Base-by-base conservation (phyloP, 805 yeast genomes). In the Starmerella floricola region DNA sequence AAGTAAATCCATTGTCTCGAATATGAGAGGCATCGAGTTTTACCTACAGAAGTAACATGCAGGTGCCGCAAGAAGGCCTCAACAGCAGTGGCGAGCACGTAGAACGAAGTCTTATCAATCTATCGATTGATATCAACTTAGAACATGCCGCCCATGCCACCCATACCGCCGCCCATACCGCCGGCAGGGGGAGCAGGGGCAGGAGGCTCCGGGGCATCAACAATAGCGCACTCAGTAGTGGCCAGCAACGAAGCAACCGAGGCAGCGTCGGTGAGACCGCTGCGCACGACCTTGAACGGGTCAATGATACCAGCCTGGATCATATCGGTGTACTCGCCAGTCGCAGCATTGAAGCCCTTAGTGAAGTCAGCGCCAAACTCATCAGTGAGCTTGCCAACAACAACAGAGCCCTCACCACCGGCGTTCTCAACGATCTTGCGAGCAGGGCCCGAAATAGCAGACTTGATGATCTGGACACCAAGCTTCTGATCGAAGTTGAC, bases 231-330 rank as follows among this genome's bases (percentile, higher is more conserved):
- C 70, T 91, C 98, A 51, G 98, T 88, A 46, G 97, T 88, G 51
- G 97, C 96, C 63, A 91, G 73, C 63, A 91, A 72, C 24, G 95
- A 85, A 36, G 98, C 97, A 50, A 91, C 96, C 70, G 97, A 95
- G 38, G 94, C 74, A 48, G 98, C 97, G 59, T 91, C 97, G 44
- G 84, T 84, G 59, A 91, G 72, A 49, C 97, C 96, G 57, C 84
- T 78, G 72, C 91, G 84, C 47, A 91, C 95, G 54, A 88, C 97
- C 75, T 86, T 88, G 76, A 88, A 85, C 55, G 98, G 98, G 66
- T 91, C 98, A 58, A 88, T 85, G 67, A 91, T 88, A 73, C 98
- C 98, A 46, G 91, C 79, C 52, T 84, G 84, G 56, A 88, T 77
- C 95, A 91, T 86, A 64, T 91, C 95, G 50, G 91, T 85, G 71